Evolutionary conservation across 305 asterid genomes (phyloP), one percentile per base, ranked within the genome.

Genomic region (Solanum hybrid): DNA sequence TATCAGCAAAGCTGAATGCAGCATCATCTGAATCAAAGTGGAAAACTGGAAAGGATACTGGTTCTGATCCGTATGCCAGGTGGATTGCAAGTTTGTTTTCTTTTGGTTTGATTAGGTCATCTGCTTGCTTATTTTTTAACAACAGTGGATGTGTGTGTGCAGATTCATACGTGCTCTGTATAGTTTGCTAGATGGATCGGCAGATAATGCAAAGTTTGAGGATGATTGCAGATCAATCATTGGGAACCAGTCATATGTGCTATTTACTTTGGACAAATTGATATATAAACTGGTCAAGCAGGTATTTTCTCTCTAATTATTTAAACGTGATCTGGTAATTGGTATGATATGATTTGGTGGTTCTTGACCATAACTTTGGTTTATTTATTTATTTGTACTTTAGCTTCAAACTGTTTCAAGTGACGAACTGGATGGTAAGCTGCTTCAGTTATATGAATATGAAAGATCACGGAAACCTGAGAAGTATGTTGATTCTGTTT

Each of bases 221-320:
- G 99, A 98, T 91, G 99, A 98, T 87, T 98, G 99, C 79, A 97
- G 99, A 69, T 93, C 96, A 56, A 90, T 97, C 87, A 95, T 98
- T 91, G 99, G 99, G 89, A 98, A 98, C 88, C 98, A 95, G 91
- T 96, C 99, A 27, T 98, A 97, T 90, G 95, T 97, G 90, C 94
- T 98, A 10, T 98, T 98, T 94, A 98, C 99, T 77, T 92, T 98
- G 95, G 99, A 98, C 94, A 98, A 96, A 94, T 90, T 97, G 91
- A 95, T 98, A 89, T 97, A 94, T 92, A 98, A 97, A 94, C 92
- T 98, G 94, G 97, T 98, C 92, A 98, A 96, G 91, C 99, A 97
- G 99, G 95, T 93, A 88, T 36, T 29, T 26, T 89, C 8, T 37
- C 42, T n/a, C 32, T 73, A 32, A n/a, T 78, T 69, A 14, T 24